A percentile compares a stretch with the other conserved stretches of the same genome.
Evolutionary conservation across 345 rosid species (phyloP).

Genomic region (Physaria fendleri): DNA sequence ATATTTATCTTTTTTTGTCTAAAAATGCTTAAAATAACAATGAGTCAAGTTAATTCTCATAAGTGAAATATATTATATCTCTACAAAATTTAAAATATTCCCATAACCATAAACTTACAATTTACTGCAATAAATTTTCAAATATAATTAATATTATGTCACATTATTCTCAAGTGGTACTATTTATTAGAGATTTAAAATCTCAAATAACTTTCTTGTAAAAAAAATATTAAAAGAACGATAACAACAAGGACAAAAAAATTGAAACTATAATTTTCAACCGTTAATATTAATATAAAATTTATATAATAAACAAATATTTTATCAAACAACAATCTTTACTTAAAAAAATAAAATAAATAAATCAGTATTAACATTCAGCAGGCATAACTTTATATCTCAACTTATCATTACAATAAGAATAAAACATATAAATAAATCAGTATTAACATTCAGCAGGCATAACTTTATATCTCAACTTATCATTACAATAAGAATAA

Average conservation of each 20-base stretch:
- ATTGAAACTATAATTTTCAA: not conserved
- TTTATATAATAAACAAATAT: not conserved
- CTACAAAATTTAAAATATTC: too few relatives aligned
- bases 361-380: conserved; percentile 35
- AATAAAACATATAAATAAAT: conserved; percentile 57
- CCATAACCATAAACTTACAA: too few relatives aligned
- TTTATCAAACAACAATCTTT: not conserved
- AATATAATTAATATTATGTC: too few relatives aligned
- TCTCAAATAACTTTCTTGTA: too few relatives aligned
- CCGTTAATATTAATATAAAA: not conserved
- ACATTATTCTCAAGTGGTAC: too few relatives aligned
- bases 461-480: conserved; percentile 51
- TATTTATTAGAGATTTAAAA: too few relatives aligned
- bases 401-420: conserved; percentile 61
- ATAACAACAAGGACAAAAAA: not conserved
- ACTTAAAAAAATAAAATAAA: not conserved
- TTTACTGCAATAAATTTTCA: too few relatives aligned
- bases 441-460: conserved; percentile 51
- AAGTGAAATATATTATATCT: too few relatives aligned
- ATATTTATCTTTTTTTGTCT: conserved; percentile 3
- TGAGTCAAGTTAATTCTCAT: not conserved
- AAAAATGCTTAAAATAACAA: not conserved
- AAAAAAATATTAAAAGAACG: not conserved
- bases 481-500: conserved; percentile 78
- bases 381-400: conserved; percentile 71